These are phyloP conservation scores for Ganoderma boninense DNA, from an alignment of 1,284 basidiomycete species.

Conservation along the genomic window DNA sequence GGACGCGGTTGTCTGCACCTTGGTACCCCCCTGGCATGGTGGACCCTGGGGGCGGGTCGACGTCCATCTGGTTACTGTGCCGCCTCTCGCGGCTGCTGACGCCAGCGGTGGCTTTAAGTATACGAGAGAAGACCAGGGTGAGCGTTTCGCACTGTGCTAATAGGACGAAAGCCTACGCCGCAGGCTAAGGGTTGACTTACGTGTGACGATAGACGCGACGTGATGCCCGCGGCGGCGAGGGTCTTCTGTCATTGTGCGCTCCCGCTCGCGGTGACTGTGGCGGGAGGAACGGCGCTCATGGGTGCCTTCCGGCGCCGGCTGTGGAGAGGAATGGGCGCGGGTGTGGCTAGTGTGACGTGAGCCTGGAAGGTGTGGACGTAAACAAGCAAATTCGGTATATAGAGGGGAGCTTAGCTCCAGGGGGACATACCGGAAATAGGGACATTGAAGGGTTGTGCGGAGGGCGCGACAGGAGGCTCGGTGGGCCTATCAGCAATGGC, in stretches of 20 bases:
- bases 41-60: neutral
- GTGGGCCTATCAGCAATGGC: slow-evolving; percentile 22
- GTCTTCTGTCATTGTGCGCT: slow-evolving; percentile 18
- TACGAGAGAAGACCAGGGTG: neutral
- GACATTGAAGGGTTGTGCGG: slow-evolving; percentile 14
- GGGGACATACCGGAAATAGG: slow-evolving; percentile 18
- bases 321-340: slow-evolving; percentile 1
- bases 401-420: neutral
- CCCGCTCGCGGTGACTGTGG: slow-evolving; percentile 21
- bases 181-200: slow-evolving; percentile 18
- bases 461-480: slow-evolving; percentile 13
- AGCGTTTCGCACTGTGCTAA: neutral
- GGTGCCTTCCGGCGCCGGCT: slow-evolving; percentile 5
- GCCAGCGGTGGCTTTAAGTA: neutral
- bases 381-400: neutral
- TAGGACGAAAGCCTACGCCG: neutral
- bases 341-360: slow-evolving; percentile 12
- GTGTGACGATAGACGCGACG: neutral
- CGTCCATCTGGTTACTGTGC: slow-evolving; percentile 17
- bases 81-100: slow-evolving; percentile 9
- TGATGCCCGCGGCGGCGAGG: neutral
- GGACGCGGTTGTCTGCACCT: neutral
- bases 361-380: neutral
- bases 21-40: neutral
- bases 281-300: slow-evolving; percentile 18